Percentiles rank a stretch among this genome's conserved stretches.
Evolutionary conservation across 306 rosid genomes (phyloP).

Genomic region (Dryas alaskensis): DNA sequence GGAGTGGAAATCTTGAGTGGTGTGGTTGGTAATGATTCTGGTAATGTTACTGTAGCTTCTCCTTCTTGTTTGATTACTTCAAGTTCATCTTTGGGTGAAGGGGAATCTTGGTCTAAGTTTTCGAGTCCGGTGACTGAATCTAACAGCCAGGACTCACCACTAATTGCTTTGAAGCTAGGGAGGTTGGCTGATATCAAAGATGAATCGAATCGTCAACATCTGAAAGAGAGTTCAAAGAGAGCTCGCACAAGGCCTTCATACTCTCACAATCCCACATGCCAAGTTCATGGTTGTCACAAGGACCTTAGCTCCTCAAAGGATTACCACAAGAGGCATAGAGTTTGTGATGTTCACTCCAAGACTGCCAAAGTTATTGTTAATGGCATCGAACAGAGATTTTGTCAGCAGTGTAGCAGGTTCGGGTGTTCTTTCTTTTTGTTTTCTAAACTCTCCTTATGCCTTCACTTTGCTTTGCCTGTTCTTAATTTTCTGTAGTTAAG

Average conservation of each 20-base stretch:
- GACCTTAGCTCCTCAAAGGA: slow-evolving; percentile 77
- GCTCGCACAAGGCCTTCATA: slow-evolving; percentile 41
- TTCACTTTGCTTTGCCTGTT: background rate
- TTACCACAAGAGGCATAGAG: slow-evolving; percentile 77
- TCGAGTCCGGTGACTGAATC: slow-evolving; percentile 40
- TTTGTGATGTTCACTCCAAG: slow-evolving; percentile 84
- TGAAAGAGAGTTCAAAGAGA: slow-evolving; percentile 43
- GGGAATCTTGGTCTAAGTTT: slow-evolving; percentile 48
- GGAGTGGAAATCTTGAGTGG: slow-evolving; percentile 41
- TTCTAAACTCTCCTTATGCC: background rate
- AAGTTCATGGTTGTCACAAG: slow-evolving; percentile 71
- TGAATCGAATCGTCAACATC: slow-evolving; percentile 27
- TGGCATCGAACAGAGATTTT: slow-evolving; percentile 79
- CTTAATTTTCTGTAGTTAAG: background rate
- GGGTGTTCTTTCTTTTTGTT: background rate
- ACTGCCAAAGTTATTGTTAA: slow-evolving; percentile 71
- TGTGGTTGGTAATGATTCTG: slow-evolving; percentile 43
- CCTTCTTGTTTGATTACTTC: slow-evolving; percentile 47
- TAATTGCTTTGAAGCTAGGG: slow-evolving; percentile 68
- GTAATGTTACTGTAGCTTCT: slow-evolving; percentile 41
- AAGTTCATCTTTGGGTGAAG: slow-evolving; percentile 50
- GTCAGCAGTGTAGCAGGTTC: slow-evolving; percentile 90
- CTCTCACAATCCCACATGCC: slow-evolving; percentile 56
- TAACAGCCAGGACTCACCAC: slow-evolving; percentile 42
- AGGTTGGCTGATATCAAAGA: slow-evolving; percentile 45